Evolutionary conservation across 805 yeast genomes (phyloP), one percentile per base, ranked within the genome.

Genomic region (Wickerhamiella cacticola): DNA sequence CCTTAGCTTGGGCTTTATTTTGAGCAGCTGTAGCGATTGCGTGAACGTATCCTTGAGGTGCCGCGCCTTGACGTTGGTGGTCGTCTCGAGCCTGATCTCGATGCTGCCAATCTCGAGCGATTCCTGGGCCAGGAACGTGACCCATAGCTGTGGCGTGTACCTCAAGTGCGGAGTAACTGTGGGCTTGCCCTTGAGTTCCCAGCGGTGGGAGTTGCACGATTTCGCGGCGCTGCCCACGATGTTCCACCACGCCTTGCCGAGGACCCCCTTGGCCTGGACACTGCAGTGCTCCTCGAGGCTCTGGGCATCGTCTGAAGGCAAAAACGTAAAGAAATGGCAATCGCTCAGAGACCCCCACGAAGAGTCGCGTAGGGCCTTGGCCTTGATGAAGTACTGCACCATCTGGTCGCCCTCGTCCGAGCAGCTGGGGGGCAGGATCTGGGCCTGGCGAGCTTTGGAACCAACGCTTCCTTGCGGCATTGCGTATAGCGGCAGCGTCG

Each of bases 301-400:
- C 26, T 9, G 19, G 9, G 36, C 38, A 12, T 48, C 53, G 31
- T 56, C 61, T 29, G 52, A 51, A 0, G 84, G 83, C 25, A 75
- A 59, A 52, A 79, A 75, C 2, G 65, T 62, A 53, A 80, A 74
- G 3, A 79, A 80, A 41, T 69, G 69, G 42, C 57, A 58, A 15
- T 15, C 18, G 13, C 45, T 19, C 21, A 15, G 24, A 2, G 46
- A 23, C 3, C 38, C 26, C 46, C 46, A 43, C 29, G 13, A 15
- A 7, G 36, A 18, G 24, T 29, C 41, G 13, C 43, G 16, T 3
- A 16, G 7, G 18, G 35, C 40, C 29, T 43, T 0, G 8, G 70
- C 81, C 59, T 79, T 78, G 48, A 79, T 68, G 56, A 71, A 78
- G 57, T 79, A 79, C 48, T 68, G 65, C 44, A 76, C 61, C 9